A percentile compares a stretch with the other conserved stretches of the same genome.
phyloP scores from a whole-genome alignment of 106 monocot species.

The Acorus gramineus region DNA sequence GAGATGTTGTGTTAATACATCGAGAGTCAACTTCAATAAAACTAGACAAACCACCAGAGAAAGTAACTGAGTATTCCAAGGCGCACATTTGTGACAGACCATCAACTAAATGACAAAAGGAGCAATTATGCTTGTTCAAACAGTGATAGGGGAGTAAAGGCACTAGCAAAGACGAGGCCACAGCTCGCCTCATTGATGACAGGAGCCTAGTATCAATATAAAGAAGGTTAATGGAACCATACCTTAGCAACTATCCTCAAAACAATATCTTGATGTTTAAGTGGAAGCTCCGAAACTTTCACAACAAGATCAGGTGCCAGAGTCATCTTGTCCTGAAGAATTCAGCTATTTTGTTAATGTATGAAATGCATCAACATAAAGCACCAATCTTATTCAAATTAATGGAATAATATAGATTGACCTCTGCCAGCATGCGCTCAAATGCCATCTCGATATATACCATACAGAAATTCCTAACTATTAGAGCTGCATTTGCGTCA shows the following conservation, averaged over 20 bases:
- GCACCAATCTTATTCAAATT: background rate
- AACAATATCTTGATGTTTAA: conserved; percentile 82
- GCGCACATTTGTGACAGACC: too few relatives aligned
- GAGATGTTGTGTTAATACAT: too few relatives aligned
- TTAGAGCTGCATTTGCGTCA: conserved; percentile 37
- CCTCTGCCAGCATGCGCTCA: conserved; percentile 66
- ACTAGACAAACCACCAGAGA: too few relatives aligned
- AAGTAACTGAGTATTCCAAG: too few relatives aligned
- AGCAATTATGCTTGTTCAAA: too few relatives aligned
- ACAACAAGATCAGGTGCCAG: conserved; percentile 67
- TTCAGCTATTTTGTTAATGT: background rate
- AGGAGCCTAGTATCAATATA: background rate
- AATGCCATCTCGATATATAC: conserved; percentile 97
- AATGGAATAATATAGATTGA: conserved; percentile 7
- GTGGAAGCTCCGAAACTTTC: conserved; percentile 39
- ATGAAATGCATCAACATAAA: background rate
- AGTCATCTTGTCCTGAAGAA: conserved; percentile 53
- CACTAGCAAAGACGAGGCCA: too few relatives aligned
- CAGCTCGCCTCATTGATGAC: background rate
- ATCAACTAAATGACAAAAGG: too few relatives aligned
- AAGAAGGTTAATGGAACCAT: background rate
- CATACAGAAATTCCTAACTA: conserved; percentile 87
- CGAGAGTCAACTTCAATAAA: too few relatives aligned
- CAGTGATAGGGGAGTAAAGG: too few relatives aligned
- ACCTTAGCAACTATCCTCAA: conserved; percentile 80